Conservation (phyloP, 306 rosid species). For the Senna tora region DNA sequence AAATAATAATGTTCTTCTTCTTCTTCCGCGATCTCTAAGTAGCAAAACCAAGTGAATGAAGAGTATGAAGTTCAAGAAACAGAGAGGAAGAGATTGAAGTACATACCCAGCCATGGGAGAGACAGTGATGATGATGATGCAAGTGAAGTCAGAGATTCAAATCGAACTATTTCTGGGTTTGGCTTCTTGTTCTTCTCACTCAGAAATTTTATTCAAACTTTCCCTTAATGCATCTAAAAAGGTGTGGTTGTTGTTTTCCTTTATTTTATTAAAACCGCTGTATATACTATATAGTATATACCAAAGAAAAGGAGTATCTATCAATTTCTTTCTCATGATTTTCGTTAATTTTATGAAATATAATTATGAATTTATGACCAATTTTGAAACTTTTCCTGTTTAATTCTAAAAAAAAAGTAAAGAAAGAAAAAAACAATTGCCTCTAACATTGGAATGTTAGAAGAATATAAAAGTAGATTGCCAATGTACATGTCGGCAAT, state of each 20-base stretch:
- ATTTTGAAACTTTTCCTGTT: not conserved
- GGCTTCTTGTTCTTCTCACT: not conserved
- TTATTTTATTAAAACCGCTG: not conserved
- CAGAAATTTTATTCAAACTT: not conserved
- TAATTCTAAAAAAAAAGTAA: not conserved
- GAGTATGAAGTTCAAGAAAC: not conserved
- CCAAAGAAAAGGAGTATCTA: not conserved
- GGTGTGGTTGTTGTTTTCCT: not conserved
- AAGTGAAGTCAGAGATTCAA: conserved; percentile 29
- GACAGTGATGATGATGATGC: conserved; percentile 1
- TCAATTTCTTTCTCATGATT: not conserved
- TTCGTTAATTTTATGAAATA: too few species aligned
- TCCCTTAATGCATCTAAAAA: not conserved
- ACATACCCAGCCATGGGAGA: conserved; percentile 62
- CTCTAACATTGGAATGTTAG: not conserved
- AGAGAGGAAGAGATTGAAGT: conserved; percentile 5
- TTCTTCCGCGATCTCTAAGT: not conserved
- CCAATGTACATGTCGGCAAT: not conserved
- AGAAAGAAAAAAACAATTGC: not conserved
- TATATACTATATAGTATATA: not conserved
- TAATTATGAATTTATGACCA: not conserved
- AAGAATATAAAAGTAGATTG: not conserved
- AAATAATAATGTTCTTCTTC: not conserved
- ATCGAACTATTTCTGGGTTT: not conserved
- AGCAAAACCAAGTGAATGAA: conserved; percentile 1